Percentiles rank a stretch among this genome's conserved stretches.
phyloP scores from a whole-genome alignment of 2,329 filamentous ascomycete genomes.

The Arthrinium phaeospermum region DNA sequence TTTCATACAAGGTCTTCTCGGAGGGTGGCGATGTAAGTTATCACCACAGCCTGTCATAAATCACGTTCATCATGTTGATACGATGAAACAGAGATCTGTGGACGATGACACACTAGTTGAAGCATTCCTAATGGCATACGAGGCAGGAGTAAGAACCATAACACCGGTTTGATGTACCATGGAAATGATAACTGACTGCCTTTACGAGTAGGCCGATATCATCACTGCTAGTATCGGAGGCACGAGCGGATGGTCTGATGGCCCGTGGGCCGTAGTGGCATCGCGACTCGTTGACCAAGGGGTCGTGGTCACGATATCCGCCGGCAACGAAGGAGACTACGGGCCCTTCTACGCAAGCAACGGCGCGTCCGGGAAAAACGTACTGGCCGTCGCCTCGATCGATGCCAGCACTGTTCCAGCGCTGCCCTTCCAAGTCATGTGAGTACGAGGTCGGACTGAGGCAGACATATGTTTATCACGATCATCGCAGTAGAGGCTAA shows the following conservation, averaged over 20 bases:
- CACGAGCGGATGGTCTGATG: constrained; percentile 40
- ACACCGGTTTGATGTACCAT: accelerated
- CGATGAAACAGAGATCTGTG: constrained; percentile 19
- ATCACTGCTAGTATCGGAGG: constrained; percentile 47
- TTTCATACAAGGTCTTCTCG: constrained; percentile 33
- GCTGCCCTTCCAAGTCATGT: constrained; percentile 35
- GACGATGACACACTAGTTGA: constrained; percentile 39
- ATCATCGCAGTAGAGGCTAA: not conserved
- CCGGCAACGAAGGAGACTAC: constrained; percentile 54
- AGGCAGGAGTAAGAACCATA: constrained; percentile 32
- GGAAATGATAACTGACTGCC: not conserved
- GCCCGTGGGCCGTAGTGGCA: constrained; percentile 42
- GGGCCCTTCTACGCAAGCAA: constrained; percentile 52
- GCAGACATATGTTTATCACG: accelerated
- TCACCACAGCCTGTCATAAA: accelerated
- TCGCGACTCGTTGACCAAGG: constrained; percentile 48
- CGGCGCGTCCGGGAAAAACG: constrained; percentile 46
- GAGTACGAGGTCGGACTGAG: no score
- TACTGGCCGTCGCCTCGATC: constrained; percentile 50
- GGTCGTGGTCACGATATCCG: constrained; percentile 54
- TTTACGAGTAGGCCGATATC: constrained; percentile 36
- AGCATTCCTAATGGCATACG: constrained; percentile 40
- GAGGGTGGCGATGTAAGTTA: not conserved
- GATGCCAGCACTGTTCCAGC: constrained; percentile 35
- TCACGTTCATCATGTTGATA: not conserved